Percentiles rank a stretch among this genome's conserved stretches.
Conservation (phyloP, 2,329 filamentous ascomycete genomes). For the Aureobasidium lini region DNA sequence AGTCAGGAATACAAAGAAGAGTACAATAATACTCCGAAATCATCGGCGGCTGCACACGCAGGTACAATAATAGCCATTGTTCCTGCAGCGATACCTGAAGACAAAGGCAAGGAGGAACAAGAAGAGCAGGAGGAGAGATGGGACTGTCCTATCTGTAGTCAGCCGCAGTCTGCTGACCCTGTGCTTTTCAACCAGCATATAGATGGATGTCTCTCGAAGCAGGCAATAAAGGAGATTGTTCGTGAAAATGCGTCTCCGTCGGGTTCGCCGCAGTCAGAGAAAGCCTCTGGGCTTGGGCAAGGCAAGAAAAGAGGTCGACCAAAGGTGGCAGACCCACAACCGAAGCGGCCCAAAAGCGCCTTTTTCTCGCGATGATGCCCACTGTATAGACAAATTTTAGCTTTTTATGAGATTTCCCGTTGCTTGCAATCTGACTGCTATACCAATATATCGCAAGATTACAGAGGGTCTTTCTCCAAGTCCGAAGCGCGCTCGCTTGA, state of each 20-base stretch:
- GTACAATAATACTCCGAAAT: slow-evolving; percentile 21
- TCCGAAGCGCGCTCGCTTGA: not conserved
- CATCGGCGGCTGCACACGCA: not conserved
- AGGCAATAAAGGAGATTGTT: slow-evolving; percentile 77
- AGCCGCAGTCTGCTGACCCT: slow-evolving; percentile 69
- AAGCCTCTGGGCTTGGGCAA: slow-evolving; percentile 14
- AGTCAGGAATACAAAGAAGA: slow-evolving; percentile 44
- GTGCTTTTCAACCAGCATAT: slow-evolving; percentile 82
- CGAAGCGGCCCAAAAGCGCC: slow-evolving; percentile 22
- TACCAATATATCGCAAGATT: not conserved
- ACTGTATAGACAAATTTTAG: not conserved
- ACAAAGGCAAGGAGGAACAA: slow-evolving; percentile 21
- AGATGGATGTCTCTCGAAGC: slow-evolving; percentile 78
- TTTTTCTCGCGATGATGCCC: slow-evolving; percentile 20
- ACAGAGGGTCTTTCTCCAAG: not conserved
- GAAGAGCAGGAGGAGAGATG: slow-evolving; percentile 46
- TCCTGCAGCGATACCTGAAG: slow-evolving; percentile 15
- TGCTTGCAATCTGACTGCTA: not conserved
- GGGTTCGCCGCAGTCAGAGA: slow-evolving; percentile 8
- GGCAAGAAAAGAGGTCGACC: slow-evolving; percentile 23
- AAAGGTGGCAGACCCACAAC: slow-evolving; percentile 12
- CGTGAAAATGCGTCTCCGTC: slow-evolving; percentile 38
- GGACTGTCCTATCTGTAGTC: slow-evolving; percentile 82
- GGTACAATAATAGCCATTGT: slow-evolving; percentile 16
- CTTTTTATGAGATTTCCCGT: not conserved